Evolutionary conservation across 805 yeast species (phyloP), one percentile per base, ranked within the genome.

Genomic region (Cyberlindnera mississippiensis): DNA sequence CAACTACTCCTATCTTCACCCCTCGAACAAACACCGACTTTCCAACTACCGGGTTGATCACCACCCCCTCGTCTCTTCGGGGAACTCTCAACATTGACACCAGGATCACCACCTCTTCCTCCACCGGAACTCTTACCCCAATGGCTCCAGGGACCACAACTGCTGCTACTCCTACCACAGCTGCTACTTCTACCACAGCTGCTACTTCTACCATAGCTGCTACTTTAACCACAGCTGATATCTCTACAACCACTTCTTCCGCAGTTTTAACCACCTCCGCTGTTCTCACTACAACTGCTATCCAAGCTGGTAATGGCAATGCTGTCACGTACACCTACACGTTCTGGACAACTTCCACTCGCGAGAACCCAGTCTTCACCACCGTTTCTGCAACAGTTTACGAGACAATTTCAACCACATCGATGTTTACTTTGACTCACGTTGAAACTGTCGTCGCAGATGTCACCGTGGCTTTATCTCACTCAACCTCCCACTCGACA

Each of bases 1-100:
- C 48, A 6, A 40, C 48, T 3, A 41, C 50, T 2, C 51, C 51
- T 6, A 43, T 27, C 8, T 51, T 26, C 38, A 45, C 45, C 10
- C 41, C 35, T 19, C 45, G 57, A 28, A 40, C 49, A 8, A 53
- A 53, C 27, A 38, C 57, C 6, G 28, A 52, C 41, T 52, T 53
- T 33, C 47, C 48, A 5, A 32, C 34, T 3, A 36, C 40, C 4
- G 41, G 35, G 9, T n/a, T 45, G 28, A 53, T 53, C 47, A 53
- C 58, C 17, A 53, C 52, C 6, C 30, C 50, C 4, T 37, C 28
- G 3, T 38, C 44, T 2, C 39, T 50, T 9, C 30, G 26, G 18
- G 54, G 57, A 18, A 51, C 54, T 6, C 22, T 42, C 31, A 46
- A 44, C 40, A 51, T 54, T 6, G 37, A 50, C 31, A 51, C 57